Conservation (phyloP, 176 grass and related monocot species). For the Aegilops speltoides region DNA sequence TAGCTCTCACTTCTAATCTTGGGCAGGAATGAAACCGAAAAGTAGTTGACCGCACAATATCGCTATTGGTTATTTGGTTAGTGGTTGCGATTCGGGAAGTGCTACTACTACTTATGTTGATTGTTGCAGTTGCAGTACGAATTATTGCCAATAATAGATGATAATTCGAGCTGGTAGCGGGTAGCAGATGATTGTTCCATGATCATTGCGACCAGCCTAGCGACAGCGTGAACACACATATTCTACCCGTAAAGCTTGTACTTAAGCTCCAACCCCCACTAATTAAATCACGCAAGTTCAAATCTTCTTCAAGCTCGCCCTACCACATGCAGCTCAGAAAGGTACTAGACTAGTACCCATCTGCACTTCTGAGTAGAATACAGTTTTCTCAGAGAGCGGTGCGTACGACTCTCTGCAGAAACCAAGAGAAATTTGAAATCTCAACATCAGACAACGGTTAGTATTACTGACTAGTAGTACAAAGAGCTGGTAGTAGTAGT, state of each 20-base stretch:
- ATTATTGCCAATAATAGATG: neutral
- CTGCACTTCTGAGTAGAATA: neutral
- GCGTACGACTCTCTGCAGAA: neutral
- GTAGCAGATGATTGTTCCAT: neutral
- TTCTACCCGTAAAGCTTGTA: neutral
- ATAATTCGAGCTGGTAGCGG: constrained; percentile 24
- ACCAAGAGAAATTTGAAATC: constrained; percentile 20
- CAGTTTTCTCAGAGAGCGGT: neutral
- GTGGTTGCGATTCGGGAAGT: neutral
- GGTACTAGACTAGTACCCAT: neutral
- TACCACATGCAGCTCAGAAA: neutral
- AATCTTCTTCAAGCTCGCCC: neutral
- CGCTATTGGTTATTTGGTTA: neutral
- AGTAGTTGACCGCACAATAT: neutral
- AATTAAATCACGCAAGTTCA: neutral
- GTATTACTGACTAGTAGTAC: neutral
- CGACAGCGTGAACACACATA: constrained; percentile 15
- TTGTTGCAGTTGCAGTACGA: neutral
- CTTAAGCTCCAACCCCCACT: neutral
- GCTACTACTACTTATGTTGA: too few relatives aligned
- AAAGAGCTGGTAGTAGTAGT: too few relatives aligned
- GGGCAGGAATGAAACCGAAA: neutral
- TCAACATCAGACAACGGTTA: neutral
- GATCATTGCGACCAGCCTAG: constrained; percentile 56
- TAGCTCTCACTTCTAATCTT: neutral